These are phyloP conservation scores for Russula sp. DNA, from an alignment of 768 basidiomycete genomes.

Conservation along the genomic window DNA sequence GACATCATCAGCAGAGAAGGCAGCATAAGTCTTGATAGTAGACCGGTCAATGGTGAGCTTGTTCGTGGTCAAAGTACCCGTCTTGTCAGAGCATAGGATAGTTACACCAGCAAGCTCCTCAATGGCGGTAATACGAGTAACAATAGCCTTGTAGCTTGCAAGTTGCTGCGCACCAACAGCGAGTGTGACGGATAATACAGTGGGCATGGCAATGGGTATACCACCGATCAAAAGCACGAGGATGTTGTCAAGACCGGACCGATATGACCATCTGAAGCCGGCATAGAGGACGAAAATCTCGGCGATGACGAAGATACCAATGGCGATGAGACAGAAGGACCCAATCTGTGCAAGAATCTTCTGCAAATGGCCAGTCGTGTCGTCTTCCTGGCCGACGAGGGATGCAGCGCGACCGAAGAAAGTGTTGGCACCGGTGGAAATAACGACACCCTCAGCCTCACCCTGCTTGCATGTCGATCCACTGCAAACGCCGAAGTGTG, in stretches of 20 bases:
- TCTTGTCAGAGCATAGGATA: conserved; percentile 98
- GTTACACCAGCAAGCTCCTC: conserved; percentile 98
- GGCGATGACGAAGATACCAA: conserved; percentile 91
- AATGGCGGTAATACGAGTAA: conserved; percentile 98
- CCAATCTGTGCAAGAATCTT: conserved; percentile 98
- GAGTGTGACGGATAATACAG: conserved; percentile 94
- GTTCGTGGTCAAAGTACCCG: conserved; percentile 97
- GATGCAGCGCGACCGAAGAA: conserved; percentile 99
- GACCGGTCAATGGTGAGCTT: conserved; percentile 95
- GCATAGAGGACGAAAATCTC: conserved; percentile 94
- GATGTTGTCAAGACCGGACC: conserved; percentile 94
- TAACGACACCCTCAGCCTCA: conserved; percentile 97
- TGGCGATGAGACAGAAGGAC: conserved; percentile 93
- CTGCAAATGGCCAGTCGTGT: conserved; percentile 96
- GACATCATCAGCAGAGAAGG: conserved; percentile 84
- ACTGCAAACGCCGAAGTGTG: conserved; percentile 32
- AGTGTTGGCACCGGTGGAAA: conserved; percentile 95
- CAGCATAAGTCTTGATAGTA: conserved; percentile 86
- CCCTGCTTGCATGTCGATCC: conserved; percentile 99
- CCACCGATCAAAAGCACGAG: conserved; percentile 98
- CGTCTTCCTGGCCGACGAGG: conserved; percentile 95
- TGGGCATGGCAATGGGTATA: conserved; percentile 99
- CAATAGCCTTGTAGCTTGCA: conserved; percentile 98
- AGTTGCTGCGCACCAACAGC: conserved; percentile 98
- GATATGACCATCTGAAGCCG: conserved; percentile 84